These are phyloP conservation scores for Dovyalis caffra DNA, from an alignment of 345 rosid species.

Conservation along the genomic window DNA sequence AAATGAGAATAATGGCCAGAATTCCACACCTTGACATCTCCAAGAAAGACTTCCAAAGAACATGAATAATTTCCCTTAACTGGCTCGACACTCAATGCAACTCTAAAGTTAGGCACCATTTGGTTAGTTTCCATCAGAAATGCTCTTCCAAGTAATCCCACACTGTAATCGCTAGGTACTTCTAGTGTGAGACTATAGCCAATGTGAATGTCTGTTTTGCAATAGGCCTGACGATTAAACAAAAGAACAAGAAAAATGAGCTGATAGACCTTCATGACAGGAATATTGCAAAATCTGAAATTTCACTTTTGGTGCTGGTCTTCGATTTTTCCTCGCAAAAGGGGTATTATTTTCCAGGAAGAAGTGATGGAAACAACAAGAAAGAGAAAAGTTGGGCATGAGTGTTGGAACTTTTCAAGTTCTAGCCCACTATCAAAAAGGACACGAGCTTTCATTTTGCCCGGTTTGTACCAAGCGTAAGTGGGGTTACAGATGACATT, in stretches of 20 bases:
- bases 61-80: constrained; percentile 52
- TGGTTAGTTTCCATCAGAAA: constrained; percentile 50
- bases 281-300: background rate
- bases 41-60: constrained; percentile 66
- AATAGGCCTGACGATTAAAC: constrained; percentile 18
- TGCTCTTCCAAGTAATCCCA: constrained; percentile 65
- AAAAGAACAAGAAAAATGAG: constrained; percentile 26
- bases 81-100: constrained; percentile 68
- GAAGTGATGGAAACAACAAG: constrained; percentile 15
- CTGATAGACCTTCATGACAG: constrained; percentile 34
- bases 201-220: constrained; percentile 48
- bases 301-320: background rate
- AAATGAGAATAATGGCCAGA: constrained; percentile 78
- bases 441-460: constrained; percentile 30
- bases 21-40: constrained; percentile 83
- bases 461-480: constrained; percentile 10
- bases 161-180: constrained; percentile 46
- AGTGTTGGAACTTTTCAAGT: constrained; percentile 16
- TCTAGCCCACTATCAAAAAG: constrained; percentile 38
- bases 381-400: constrained; percentile 23
- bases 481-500: constrained; percentile 30
- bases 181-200: constrained; percentile 54
- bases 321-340: background rate
- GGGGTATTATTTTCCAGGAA: background rate
- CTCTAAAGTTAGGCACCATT: constrained; percentile 49